Percentiles rank a stretch among this genome's conserved stretches.
Evolutionary conservation across 2,329 filamentous ascomycete species (phyloP).

Genomic region (Fusarium poae): DNA sequence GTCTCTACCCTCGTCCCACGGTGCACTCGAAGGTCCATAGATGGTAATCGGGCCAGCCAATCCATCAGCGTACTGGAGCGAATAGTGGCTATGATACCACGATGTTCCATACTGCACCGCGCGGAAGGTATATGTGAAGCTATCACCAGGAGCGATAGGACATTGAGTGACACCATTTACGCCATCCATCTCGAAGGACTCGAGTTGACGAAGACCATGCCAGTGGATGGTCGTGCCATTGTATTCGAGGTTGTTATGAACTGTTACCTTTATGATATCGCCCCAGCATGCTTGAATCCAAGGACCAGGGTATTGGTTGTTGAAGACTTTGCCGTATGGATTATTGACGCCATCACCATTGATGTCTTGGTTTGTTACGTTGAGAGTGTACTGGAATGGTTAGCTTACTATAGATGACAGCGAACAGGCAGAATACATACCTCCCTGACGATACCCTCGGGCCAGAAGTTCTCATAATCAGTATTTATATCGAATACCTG

Average conservation of each 20-base stretch:
- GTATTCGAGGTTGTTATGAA: not conserved
- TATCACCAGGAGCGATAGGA: conserved; percentile 35
- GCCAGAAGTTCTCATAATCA: conserved; percentile 24
- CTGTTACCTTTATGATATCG: conserved; percentile 36
- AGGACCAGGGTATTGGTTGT: conserved; percentile 46
- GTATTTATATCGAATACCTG: conserved; percentile 1
- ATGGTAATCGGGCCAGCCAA: conserved; percentile 37
- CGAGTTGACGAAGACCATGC: conserved; percentile 42
- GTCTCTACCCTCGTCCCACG: conserved; percentile 12
- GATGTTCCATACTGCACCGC: conserved; percentile 43
- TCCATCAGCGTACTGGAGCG: conserved; percentile 44
- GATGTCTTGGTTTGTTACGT: conserved; percentile 16
- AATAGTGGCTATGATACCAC: conserved; percentile 46
- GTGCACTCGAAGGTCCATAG: conserved; percentile 20
- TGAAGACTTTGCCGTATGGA: conserved; percentile 37
- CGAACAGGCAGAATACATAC: not conserved
- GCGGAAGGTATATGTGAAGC: conserved; percentile 39
- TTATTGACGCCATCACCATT: conserved; percentile 20
- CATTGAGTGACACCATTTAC: conserved; percentile 45
- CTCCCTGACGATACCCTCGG: conserved; percentile 6
- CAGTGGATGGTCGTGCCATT: conserved; percentile 46
- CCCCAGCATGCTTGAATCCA: conserved; percentile 51
- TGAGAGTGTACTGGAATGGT: not conserved
- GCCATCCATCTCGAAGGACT: conserved; percentile 43
- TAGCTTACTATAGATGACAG: not conserved